Conservation (phyloP, 23 red algal genomes). For the Agarophyton chilense region DNA sequence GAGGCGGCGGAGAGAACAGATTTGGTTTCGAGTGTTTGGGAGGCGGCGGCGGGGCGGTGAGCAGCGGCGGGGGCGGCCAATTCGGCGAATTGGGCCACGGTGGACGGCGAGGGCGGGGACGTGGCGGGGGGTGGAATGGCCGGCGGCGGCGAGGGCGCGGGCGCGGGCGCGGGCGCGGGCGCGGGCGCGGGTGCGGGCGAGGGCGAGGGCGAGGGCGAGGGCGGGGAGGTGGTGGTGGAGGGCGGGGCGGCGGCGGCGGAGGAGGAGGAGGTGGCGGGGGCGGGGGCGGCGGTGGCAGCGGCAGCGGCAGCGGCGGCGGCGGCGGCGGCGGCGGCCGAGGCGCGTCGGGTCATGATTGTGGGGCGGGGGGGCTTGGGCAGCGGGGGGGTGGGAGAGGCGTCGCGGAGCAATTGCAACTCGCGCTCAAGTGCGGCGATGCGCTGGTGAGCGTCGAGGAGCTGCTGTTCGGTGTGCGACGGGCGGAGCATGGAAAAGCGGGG, state of each 20-base stretch:
- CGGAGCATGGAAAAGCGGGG: too few species aligned
- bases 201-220: conserved; percentile 8
- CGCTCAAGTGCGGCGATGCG: conserved; percentile 39
- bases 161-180: not conserved
- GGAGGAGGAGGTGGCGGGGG: not conserved
- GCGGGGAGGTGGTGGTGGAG: not conserved
- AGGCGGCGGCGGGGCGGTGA: not conserved
- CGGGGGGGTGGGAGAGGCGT: not conserved
- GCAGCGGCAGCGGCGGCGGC: not conserved
- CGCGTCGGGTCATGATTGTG: too few species aligned
- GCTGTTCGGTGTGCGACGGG: conserved; percentile 9
- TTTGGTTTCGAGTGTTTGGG: not conserved
- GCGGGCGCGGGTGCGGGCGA: conserved; percentile 1
- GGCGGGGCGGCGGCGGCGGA: not conserved
- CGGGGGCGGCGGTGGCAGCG: conserved; percentile 19
- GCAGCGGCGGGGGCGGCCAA: not conserved
- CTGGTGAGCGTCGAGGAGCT: conserved; percentile 31
- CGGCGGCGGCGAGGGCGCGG: not conserved
- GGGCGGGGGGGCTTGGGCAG: too few species aligned
- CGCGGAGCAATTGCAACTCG: conserved; percentile 18
- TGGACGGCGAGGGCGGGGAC: not conserved
- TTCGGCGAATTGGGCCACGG: not conserved
- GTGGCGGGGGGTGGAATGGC: too few species aligned
- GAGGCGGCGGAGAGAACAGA: conserved; percentile 3
- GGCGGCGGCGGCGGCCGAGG: not conserved